Conservation (phyloP, 495 filamentous ascomycete genomes). For the Penicillium arizonense region DNA sequence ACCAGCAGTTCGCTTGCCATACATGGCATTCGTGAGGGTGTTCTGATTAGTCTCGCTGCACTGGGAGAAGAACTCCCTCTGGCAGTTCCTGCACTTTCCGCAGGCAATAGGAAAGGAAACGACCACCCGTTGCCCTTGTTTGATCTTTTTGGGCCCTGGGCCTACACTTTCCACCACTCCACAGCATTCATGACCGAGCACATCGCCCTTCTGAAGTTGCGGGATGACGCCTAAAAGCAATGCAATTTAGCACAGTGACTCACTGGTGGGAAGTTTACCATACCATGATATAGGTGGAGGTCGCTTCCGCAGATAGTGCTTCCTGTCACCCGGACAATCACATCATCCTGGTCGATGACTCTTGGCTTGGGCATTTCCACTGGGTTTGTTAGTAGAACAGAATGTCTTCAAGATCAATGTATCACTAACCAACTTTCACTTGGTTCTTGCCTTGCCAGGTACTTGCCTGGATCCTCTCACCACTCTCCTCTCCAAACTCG, state of each 20-base stretch:
- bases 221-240: slow-evolving; percentile 51
- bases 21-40: slow-evolving; percentile 67
- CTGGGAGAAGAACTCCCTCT: slow-evolving; percentile 68
- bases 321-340: slow-evolving; percentile 82
- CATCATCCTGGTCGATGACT: slow-evolving; percentile 71
- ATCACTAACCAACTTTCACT: slow-evolving; percentile 31
- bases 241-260: not conserved
- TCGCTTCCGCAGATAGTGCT: slow-evolving; percentile 87
- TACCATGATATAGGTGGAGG: slow-evolving; percentile 75
- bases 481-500: slow-evolving; percentile 21
- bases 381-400: slow-evolving; percentile 6
- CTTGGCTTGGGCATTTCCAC: slow-evolving; percentile 66
- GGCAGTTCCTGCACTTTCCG: slow-evolving; percentile 71
- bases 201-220: slow-evolving; percentile 78
- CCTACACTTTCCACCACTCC: slow-evolving; percentile 76
- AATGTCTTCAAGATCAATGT: not conserved
- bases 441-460: slow-evolving; percentile 41
- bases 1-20: slow-evolving; percentile 69
- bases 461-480: slow-evolving; percentile 15
- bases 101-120: slow-evolving; percentile 82
- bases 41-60: slow-evolving; percentile 80
- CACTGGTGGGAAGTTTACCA: not conserved
- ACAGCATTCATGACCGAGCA: slow-evolving; percentile 88
- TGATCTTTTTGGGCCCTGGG: slow-evolving; percentile 52
- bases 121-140: slow-evolving; percentile 75